phyloP scores from a whole-genome alignment of 2,329 filamentous ascomycete species.

The Colletotrichum endophyticum region DNA sequence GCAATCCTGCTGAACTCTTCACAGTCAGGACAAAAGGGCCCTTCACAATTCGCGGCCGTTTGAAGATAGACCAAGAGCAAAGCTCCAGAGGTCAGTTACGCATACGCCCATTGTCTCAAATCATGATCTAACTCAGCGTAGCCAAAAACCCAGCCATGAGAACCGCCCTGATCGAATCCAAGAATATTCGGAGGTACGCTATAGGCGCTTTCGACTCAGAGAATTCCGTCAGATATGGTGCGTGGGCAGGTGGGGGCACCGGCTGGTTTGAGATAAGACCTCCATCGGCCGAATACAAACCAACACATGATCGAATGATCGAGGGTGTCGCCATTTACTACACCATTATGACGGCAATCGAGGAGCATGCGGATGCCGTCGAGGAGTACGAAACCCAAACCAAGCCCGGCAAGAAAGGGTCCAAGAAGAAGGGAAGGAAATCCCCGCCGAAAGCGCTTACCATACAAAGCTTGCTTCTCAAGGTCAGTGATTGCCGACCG shows the following conservation, averaged over 20 bases:
- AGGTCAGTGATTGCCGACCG: conserved; percentile 26
- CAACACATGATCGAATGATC: conserved; percentile 63
- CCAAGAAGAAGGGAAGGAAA: conserved; percentile 26
- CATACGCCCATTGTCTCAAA: too few relatives aligned
- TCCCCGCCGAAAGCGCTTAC: not conserved
- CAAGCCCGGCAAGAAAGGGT: conserved; percentile 34
- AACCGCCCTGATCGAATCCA: conserved; percentile 57
- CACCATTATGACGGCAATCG: conserved; percentile 63
- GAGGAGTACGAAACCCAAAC: conserved; percentile 25
- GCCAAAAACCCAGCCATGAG: conserved; percentile 37
- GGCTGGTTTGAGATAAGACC: conserved; percentile 71
- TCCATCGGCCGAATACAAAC: conserved; percentile 61
- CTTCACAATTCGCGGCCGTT: conserved; percentile 63
- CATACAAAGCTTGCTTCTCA: conserved; percentile 31
- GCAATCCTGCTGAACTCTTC: conserved; percentile 63
- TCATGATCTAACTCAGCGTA: conserved; percentile 21
- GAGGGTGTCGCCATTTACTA: conserved; percentile 71
- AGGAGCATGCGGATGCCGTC: conserved; percentile 28
- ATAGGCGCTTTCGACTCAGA: conserved; percentile 56
- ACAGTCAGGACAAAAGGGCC: conserved; percentile 64
- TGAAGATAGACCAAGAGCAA: conserved; percentile 48
- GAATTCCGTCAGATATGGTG: conserved; percentile 39
- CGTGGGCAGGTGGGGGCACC: conserved; percentile 69
- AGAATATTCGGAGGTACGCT: conserved; percentile 53
- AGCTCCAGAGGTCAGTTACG: conserved; percentile 45